A percentile compares a stretch with the other conserved stretches of the same genome.
phyloP scores from a whole-genome alignment of 2,329 filamentous ascomycete species.

The Pseudopyricularia cyperi region DNA sequence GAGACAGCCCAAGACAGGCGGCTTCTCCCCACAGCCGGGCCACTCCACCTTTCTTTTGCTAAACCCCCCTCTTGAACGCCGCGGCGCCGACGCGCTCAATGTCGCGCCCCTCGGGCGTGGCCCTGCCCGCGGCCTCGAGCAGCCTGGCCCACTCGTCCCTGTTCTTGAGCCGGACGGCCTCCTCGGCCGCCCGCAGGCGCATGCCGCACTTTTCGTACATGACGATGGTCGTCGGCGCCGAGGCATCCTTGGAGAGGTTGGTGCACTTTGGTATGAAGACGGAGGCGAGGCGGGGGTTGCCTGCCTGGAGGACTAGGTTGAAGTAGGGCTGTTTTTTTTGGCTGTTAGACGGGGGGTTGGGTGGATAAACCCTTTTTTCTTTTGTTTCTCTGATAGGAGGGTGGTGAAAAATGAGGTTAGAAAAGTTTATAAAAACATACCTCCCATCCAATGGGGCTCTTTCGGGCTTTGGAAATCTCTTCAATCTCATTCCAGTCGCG shows the following conservation, averaged over 20 bases:
- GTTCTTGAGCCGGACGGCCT: conserved; percentile 75
- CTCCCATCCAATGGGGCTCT: conserved; percentile 94
- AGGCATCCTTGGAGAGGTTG: conserved; percentile 44
- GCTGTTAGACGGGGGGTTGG: background rate
- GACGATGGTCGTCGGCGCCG: conserved; percentile 64
- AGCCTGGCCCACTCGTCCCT: conserved; percentile 60
- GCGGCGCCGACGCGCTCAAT: conserved; percentile 66
- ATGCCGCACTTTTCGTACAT: conserved; percentile 98
- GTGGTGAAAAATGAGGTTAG: no score
- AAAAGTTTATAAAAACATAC: no score
- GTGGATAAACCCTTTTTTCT: no score
- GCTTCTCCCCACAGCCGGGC: background rate
- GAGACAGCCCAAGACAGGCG: no score
- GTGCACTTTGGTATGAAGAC: conserved; percentile 83
- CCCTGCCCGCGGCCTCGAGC: conserved; percentile 58
- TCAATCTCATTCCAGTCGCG: conserved; percentile 89
- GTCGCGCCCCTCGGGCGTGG: conserved; percentile 55
- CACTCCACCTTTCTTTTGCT: background rate
- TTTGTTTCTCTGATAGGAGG: background rate
- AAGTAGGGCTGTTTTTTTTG: conserved; percentile 60
- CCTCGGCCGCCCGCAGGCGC: conserved; percentile 78
- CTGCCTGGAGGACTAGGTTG: conserved; percentile 76
- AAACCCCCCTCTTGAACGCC: conserved; percentile 34
- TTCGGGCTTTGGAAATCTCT: conserved; percentile 64
- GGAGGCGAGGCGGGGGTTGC: conserved; percentile 76